Conservation (phyloP, 2,329 filamentous ascomycete genomes). For the Colletotrichum eleusines region DNA sequence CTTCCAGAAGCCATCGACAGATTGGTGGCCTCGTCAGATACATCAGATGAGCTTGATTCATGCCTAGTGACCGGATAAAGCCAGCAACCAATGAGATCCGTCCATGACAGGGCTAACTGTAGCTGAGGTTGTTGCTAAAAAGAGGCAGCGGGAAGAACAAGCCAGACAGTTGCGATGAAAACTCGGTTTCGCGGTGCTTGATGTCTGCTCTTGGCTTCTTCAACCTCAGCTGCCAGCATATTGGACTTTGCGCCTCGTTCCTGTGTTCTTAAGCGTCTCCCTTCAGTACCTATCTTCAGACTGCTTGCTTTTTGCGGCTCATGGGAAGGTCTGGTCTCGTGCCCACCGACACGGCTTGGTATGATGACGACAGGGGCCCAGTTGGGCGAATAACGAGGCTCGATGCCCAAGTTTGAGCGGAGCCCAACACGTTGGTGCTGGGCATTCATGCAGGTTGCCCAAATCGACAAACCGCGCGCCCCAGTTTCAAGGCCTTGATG, state of each 20-base stretch:
- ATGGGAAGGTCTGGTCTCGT: slow-evolving; percentile 23
- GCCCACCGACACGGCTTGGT: slow-evolving; percentile 13
- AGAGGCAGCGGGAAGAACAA: not conserved
- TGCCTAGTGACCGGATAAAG: slow-evolving; percentile 2
- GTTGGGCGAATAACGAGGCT: slow-evolving; percentile 29
- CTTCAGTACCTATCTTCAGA: not conserved
- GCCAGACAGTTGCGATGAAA: not conserved
- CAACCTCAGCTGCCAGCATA: not conserved
- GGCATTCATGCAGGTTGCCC: slow-evolving; percentile 42
- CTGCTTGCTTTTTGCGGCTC: slow-evolving; percentile 12
- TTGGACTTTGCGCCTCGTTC: not conserved
- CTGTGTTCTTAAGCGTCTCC: not conserved
- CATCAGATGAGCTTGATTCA: slow-evolving; percentile 36
- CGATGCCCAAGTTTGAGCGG: slow-evolving; percentile 18
- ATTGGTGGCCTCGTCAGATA: slow-evolving; percentile 9
- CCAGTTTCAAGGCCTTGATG: slow-evolving; percentile 12
- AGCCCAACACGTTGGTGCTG: slow-evolving; percentile 39
- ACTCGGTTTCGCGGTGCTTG: not conserved
- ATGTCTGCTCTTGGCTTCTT: not conserved
- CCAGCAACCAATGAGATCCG: slow-evolving; percentile 13
- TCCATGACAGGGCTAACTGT: not conserved
- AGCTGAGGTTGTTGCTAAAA: slow-evolving; percentile 14
- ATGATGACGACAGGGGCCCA: slow-evolving; percentile 17
- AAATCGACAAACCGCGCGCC: slow-evolving; percentile 8
- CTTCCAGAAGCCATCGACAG: slow-evolving; percentile 16